Evolutionary conservation across 2,329 filamentous ascomycete genomes (phyloP).

Genomic region (Trichothecium sympodiale): DNA sequence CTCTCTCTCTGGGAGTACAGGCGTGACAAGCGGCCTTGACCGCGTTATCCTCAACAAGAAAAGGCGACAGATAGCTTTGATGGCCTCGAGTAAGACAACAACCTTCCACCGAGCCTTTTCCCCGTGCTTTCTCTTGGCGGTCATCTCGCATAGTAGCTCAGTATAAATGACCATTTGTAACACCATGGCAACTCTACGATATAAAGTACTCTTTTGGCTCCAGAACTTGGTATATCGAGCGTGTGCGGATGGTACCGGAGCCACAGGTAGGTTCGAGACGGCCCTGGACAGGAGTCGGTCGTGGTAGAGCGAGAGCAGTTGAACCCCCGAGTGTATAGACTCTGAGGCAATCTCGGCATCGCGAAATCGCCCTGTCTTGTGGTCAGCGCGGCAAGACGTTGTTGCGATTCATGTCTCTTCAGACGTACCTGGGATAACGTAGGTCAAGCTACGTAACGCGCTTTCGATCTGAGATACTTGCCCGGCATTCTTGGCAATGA

Average conservation of each 20-base stretch:
- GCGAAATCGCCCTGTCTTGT: constrained; percentile 58
- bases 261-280: constrained; percentile 46
- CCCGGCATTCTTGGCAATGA: constrained; percentile 89
- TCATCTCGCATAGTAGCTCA: constrained; percentile 95
- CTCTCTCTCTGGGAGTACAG: constrained; percentile 78
- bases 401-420: background rate
- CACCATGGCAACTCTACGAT: constrained; percentile 69
- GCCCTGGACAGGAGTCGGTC: constrained; percentile 67
- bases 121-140: constrained; percentile 73
- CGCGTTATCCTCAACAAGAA: constrained; percentile 74
- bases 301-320: constrained; percentile 87
- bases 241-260: constrained; percentile 45
- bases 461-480: constrained; percentile 94
- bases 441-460: constrained; percentile 81
- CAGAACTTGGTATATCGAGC: constrained; percentile 58
- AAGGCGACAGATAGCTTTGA: constrained; percentile 78
- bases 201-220: constrained; percentile 53
- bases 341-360: constrained; percentile 95
- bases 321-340: constrained; percentile 77
- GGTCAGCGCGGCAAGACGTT: background rate
- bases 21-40: constrained; percentile 70
- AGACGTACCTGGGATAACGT: constrained; percentile 75
- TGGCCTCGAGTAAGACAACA: constrained; percentile 69
- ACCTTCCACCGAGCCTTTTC: constrained; percentile 76
- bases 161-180: constrained; percentile 91